phyloP scores from a whole-genome alignment of 106 monocot genomes.

The Dendrobium chrysotoxum region DNA sequence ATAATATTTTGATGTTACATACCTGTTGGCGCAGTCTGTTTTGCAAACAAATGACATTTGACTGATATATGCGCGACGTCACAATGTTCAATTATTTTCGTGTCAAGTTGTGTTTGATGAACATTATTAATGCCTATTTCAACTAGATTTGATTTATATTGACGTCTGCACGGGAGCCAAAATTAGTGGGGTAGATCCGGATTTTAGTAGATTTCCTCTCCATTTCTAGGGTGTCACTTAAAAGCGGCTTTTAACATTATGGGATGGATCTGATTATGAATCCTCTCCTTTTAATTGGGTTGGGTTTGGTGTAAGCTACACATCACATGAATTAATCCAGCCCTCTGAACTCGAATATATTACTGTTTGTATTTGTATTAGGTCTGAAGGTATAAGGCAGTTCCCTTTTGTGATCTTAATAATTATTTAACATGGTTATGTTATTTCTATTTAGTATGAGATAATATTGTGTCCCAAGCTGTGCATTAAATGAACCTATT shows the following conservation, averaged over 20 bases:
- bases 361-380: neutral
- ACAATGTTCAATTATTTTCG: too few species aligned
- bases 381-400: neutral
- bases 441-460: neutral
- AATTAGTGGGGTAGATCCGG: neutral
- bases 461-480: neutral
- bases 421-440: neutral
- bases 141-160: too few species aligned
- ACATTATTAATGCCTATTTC: too few species aligned
- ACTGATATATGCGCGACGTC: too few species aligned
- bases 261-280: neutral
- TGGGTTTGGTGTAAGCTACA: neutral
- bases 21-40: too few species aligned
- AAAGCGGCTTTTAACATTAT: neutral
- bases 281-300: neutral
- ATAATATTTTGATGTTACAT: too few species aligned
- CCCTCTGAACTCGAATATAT: neutral
- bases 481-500: neutral
- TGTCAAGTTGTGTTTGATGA: too few species aligned
- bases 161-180: too few species aligned
- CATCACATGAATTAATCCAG: too few species aligned
- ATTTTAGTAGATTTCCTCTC: neutral
- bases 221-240: neutral
- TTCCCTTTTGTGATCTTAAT: neutral
- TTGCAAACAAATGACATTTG: too few species aligned